Percentiles rank a stretch among this genome's conserved stretches.
Evolutionary conservation across 2,329 filamentous ascomycete species (phyloP).

Genomic region (Ophiostoma australiae): DNA sequence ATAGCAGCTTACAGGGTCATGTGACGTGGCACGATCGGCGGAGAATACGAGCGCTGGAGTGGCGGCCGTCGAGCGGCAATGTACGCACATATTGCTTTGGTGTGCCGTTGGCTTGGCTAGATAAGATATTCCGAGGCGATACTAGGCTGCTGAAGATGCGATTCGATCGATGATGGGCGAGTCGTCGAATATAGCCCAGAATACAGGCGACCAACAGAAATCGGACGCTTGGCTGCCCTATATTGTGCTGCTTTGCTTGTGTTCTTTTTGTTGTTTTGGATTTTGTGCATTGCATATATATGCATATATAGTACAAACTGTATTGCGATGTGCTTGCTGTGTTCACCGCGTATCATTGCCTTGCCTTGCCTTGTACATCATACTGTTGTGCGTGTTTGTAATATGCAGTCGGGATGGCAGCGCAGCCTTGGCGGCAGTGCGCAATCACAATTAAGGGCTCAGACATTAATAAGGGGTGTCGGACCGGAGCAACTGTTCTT

Average conservation of each 20-base stretch:
- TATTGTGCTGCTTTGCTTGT: background rate
- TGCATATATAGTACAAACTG: no score
- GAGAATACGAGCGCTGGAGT: background rate
- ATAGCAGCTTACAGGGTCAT: background rate
- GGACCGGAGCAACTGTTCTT: background rate
- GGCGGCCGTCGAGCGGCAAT: conserved; percentile 3
- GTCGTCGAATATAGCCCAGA: background rate
- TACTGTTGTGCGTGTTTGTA: background rate
- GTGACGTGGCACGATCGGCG: conserved; percentile 9
- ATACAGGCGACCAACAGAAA: background rate
- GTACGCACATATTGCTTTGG: background rate
- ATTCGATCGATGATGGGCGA: background rate
- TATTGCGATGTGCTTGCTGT: background rate
- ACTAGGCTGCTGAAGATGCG: background rate
- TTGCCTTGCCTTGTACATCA: background rate
- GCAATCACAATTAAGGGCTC: background rate
- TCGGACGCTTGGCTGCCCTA: background rate
- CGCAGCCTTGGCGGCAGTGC: conserved; percentile 4
- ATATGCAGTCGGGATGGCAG: conserved; percentile 4
- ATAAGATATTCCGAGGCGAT: background rate
- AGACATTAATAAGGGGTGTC: conserved; percentile 2
- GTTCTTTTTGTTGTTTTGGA: no score
- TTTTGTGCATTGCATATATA: background rate
- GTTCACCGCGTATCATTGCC: background rate
- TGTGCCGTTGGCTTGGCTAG: background rate